A percentile compares a stretch with the other conserved stretches of the same genome.
phyloP scores from a whole-genome alignment of 805 yeast species.

The Pichia eremophila region DNA sequence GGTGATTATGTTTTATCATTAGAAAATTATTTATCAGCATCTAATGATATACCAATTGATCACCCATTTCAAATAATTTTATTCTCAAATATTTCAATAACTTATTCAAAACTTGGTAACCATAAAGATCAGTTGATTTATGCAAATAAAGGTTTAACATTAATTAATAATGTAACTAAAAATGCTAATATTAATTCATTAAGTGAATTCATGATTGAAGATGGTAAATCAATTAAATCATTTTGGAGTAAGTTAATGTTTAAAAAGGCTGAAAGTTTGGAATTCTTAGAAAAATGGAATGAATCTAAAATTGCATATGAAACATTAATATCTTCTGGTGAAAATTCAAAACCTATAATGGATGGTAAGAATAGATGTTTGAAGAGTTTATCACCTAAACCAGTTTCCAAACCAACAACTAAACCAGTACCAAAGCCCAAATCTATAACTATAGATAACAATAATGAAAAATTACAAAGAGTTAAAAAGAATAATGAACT shows the following conservation, averaged over 20 bases:
- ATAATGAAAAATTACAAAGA: conserved; percentile 37
- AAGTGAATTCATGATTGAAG: conserved; percentile 29
- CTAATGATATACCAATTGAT: conserved; percentile 42
- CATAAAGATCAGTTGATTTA: conserved; percentile 41
- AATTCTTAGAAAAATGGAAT: conserved; percentile 61
- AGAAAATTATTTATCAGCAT: conserved; percentile 43
- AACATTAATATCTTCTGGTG: conserved; percentile 57
- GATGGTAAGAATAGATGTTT: conserved; percentile 80
- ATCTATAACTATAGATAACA: neutral
- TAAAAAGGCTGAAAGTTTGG: conserved; percentile 77
- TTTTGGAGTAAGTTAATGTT: conserved; percentile 66
- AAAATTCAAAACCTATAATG: conserved; percentile 50
- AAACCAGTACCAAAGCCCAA: conserved; percentile 35
- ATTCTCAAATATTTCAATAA: conserved; percentile 65
- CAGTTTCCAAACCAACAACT: too few species aligned
- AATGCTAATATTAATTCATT: conserved; percentile 10
- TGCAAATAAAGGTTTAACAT: conserved; percentile 38
- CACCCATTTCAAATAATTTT: conserved; percentile 64
- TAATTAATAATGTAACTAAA: conserved; percentile 25
- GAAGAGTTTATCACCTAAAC: conserved; percentile 48
- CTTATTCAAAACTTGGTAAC: conserved; percentile 62
- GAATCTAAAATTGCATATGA: conserved; percentile 57
- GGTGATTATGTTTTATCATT: conserved; percentile 76
- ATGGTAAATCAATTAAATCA: conserved; percentile 47
- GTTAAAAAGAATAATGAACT: conserved; percentile 39